Percentiles rank a stretch among this genome's conserved stretches.
These are phyloP conservation scores for Geotrichum ghanense DNA, from an alignment of 805 yeast species.

Conservation along the genomic window DNA sequence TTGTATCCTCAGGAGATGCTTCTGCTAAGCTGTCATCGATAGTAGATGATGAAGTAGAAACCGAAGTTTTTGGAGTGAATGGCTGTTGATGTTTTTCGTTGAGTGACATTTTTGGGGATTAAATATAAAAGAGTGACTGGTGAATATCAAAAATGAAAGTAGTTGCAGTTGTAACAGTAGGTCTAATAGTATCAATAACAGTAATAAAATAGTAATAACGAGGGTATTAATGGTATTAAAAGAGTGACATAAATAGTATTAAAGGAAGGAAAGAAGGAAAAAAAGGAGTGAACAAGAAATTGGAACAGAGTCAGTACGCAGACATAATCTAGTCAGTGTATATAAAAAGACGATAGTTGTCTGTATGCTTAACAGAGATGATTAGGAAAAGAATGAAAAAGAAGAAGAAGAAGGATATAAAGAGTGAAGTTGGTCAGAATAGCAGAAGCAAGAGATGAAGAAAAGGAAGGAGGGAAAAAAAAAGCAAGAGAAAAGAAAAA, in stretches of 20 bases:
- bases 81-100: background rate
- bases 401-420: background rate
- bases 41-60: background rate
- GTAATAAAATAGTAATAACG: background rate
- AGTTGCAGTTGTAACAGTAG: background rate
- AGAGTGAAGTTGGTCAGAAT: background rate
- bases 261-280: background rate
- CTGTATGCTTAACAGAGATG: background rate
- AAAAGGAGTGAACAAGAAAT: background rate
- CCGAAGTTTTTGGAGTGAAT: background rate
- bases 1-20: background rate
- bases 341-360: background rate
- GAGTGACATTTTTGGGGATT: background rate
- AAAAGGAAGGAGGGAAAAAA: background rate
- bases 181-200: background rate
- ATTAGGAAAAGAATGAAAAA: background rate
- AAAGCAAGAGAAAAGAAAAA: conserved; percentile 3
- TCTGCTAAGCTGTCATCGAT: background rate
- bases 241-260: background rate
- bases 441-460: background rate
- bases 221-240: background rate
- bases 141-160: too few species aligned
- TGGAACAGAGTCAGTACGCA: background rate
- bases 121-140: too few species aligned
- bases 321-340: background rate